Evolutionary conservation across 139 green algal species (phyloP), one percentile per base, ranked within the genome.

Genomic region (Pseudopediastrum boryanum): DNA sequence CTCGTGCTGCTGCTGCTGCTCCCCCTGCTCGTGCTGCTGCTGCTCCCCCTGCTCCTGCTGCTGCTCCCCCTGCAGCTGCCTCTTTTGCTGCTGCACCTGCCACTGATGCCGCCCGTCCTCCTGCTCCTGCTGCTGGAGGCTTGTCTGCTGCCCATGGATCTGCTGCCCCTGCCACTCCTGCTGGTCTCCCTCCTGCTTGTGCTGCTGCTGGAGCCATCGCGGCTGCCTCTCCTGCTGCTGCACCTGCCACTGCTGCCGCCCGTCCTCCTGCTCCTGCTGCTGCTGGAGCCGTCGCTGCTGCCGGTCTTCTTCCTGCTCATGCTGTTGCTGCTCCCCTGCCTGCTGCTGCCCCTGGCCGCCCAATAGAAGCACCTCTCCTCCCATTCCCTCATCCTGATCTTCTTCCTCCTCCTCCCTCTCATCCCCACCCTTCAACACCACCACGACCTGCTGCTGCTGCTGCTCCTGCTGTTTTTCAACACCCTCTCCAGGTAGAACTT

Each of bases 81-180:
- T 12, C 46, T 16, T 56, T 16, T 56, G 46, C 16, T 56, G 46
- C 46, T 16, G 13, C 46, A 56, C 46, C 46, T 12, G 13, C 46
- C 13, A 12, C 46, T 12, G 13, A 12, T 56, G 46, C 46, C 46
- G 46, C 46, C 16, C 13, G 46, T 12, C 46, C 46, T 56, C 46
- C 13, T 29, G 54, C 29, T 33, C 31, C 68, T 62, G 36, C 63
- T 50, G 38, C 63, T 50, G 16, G 38, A 39, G 63, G 31, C 63
- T 25, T 31, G 38, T 21, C 46, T 62, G 68, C 33, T 64, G 6
- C 33, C 19, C 21, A 5, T 25, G 25, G 10, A 43, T n/a, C 66
- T 74, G 41, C 66, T 58, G 42, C 41, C 39, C 35, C 39, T 39
- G 64, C n/a, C n/a, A n/a, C n/a, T n/a, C 64, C 38, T 71, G 66